A percentile compares a stretch with the other conserved stretches of the same genome.
Conservation (phyloP, 2,329 filamentous ascomycete genomes). For the Lecanosticta acicola region DNA sequence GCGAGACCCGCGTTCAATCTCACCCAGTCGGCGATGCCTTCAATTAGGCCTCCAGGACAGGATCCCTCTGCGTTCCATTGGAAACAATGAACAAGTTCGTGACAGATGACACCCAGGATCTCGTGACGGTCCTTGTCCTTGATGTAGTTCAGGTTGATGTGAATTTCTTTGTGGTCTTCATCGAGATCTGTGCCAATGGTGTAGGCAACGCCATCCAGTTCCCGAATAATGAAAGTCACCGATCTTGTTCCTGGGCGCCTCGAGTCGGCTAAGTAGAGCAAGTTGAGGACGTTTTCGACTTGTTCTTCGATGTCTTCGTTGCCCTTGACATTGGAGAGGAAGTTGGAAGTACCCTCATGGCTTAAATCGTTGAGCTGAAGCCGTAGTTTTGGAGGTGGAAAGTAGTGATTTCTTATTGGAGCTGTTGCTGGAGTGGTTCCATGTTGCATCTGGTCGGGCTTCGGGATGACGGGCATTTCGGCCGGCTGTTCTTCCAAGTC, state of each 20-base stretch:
- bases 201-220: conserved; percentile 82
- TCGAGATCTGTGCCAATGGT: conserved; percentile 77
- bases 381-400: conserved; percentile 42
- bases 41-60: conserved; percentile 67
- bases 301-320: conserved; percentile 56
- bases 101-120: conserved; percentile 75
- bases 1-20: conserved; percentile 65
- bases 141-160: conserved; percentile 77
- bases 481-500: neutral
- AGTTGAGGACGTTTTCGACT: conserved; percentile 61
- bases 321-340: conserved; percentile 62
- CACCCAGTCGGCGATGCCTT: conserved; percentile 92
- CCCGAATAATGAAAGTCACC: conserved; percentile 73
- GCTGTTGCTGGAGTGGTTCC: conserved; percentile 8
- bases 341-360: conserved; percentile 56
- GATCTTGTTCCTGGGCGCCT: conserved; percentile 64
- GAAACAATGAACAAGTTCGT: conserved; percentile 93
- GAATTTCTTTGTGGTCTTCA: conserved; percentile 84
- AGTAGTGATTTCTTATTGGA: conserved; percentile 27
- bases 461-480: conserved; percentile 7
- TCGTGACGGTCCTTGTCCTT: conserved; percentile 44
- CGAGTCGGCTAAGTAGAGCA: conserved; percentile 57
- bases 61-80: conserved; percentile 64
- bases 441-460: conserved; percentile 7
- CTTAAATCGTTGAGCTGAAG: conserved; percentile 47